These are phyloP conservation scores for Salix dunnii DNA, from an alignment of 345 rosid species.

Conservation along the genomic window DNA sequence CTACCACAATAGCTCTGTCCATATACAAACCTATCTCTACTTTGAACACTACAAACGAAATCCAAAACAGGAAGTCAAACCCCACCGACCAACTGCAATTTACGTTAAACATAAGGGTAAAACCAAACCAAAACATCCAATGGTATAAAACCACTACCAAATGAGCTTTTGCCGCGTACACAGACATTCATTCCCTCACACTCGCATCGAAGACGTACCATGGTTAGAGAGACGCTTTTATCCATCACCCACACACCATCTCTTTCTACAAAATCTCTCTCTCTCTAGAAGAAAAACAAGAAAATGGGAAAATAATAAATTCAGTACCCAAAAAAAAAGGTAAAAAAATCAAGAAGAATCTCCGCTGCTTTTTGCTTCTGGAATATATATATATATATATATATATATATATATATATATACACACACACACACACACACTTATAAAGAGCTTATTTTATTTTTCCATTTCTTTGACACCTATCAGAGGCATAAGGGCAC, in stretches of 20 bases:
- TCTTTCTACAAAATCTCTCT: background rate
- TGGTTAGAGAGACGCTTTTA: background rate
- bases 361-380: background rate
- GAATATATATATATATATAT: background rate
- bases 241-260: too few species aligned
- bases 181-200: background rate
- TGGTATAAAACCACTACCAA: background rate
- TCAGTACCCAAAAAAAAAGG: background rate
- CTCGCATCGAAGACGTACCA: background rate
- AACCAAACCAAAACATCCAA: background rate
- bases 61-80: background rate
- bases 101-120: background rate
- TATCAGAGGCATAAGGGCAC: background rate
- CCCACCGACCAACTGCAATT: too few species aligned
- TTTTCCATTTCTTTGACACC: conserved; percentile 9
- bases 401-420: background rate
- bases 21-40: background rate
- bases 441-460: conserved; percentile 10
- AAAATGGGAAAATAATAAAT: conserved; percentile 1
- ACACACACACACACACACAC: too few species aligned
- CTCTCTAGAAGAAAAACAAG: background rate
- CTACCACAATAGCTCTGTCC: too few species aligned
- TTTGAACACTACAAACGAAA: background rate
- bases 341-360: background rate
- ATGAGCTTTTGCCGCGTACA: conserved; percentile 2